Evolutionary conservation across 2,329 filamentous ascomycete species (phyloP).

Genomic region (Penicillium sp.): DNA sequence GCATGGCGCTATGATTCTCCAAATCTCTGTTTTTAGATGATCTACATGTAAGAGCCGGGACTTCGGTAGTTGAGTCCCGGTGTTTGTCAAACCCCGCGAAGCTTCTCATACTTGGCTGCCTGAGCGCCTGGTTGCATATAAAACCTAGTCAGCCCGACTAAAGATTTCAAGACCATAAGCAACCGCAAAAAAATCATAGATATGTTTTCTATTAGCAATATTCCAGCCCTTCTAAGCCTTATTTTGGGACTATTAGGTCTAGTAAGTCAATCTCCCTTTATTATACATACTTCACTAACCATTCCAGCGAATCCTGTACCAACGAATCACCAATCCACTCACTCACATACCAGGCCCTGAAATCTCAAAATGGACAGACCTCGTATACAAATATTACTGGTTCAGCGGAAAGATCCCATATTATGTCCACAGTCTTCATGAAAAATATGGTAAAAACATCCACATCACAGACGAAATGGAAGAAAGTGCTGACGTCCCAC

Average conservation of each 20-base stretch:
- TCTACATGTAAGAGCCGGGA: background rate
- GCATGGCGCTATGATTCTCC: background rate
- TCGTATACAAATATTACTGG: slow-evolving; percentile 24
- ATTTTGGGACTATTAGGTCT: background rate
- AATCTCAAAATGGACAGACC: slow-evolving; percentile 27
- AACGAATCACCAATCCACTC: slow-evolving; percentile 13
- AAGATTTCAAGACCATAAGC: background rate
- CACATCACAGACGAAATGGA: background rate
- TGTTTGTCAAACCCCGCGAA: background rate
- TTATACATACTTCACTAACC: background rate
- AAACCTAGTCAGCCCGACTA: background rate
- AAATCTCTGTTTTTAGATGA: background rate
- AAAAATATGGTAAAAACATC: slow-evolving; percentile 27
- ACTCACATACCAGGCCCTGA: slow-evolving; percentile 24
- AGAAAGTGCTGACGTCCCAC: background rate
- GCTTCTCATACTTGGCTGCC: too few relatives aligned
- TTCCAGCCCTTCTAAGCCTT: background rate
- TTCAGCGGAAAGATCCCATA: slow-evolving; percentile 17
- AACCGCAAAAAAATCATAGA: background rate
- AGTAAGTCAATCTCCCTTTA: background rate
- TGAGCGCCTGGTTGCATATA: background rate
- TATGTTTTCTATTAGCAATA: background rate
- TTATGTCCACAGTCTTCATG: slow-evolving; percentile 30
- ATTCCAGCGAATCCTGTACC: slow-evolving; percentile 9
- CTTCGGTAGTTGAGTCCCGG: background rate